Evolutionary conservation across 1,284 basidiomycete genomes (phyloP).

Genomic region (Vanrija humicola): DNA sequence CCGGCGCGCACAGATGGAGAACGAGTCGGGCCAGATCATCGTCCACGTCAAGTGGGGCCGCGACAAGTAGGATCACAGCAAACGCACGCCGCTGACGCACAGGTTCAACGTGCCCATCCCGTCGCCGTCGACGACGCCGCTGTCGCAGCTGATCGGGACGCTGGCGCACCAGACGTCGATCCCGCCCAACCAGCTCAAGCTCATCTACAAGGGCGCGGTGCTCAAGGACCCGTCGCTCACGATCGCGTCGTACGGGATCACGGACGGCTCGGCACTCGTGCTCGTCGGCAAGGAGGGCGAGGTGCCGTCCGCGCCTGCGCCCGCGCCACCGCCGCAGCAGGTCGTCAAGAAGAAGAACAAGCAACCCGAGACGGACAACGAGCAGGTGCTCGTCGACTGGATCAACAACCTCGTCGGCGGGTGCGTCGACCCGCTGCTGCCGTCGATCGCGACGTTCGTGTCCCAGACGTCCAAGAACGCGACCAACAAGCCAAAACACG

Average conservation of each 20-base stretch:
- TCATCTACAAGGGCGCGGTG: constrained; percentile 49
- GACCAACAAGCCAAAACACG: constrained; percentile 34
- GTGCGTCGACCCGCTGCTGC: constrained; percentile 32
- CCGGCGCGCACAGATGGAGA: constrained; percentile 40
- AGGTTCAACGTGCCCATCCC: constrained; percentile 50
- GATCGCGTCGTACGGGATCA: constrained; percentile 45
- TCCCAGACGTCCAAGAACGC: constrained; percentile 31
- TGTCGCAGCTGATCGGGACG: constrained; percentile 41
- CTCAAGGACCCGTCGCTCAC: constrained; percentile 48
- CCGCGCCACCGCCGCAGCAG: constrained; percentile 5
- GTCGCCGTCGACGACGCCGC: constrained; percentile 39
- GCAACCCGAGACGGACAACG: constrained; percentile 43
- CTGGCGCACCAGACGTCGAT: constrained; percentile 44
- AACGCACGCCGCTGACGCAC: neutral
- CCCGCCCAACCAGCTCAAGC: constrained; percentile 38
- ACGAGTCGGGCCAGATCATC: constrained; percentile 35
- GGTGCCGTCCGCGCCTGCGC: constrained; percentile 21
- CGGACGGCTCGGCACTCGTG: constrained; percentile 40
- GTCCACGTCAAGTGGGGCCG: constrained; percentile 45
- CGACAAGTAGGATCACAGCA: constrained; percentile 32
- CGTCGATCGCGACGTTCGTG: constrained; percentile 35
- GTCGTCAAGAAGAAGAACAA: constrained; percentile 42
- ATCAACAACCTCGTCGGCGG: constrained; percentile 31
- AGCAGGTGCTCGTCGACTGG: constrained; percentile 43
- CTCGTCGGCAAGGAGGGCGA: constrained; percentile 42